Base-by-base conservation (phyloP, 495 filamentous ascomycete species). In the Lasiosphaeriaceae sp. region DNA sequence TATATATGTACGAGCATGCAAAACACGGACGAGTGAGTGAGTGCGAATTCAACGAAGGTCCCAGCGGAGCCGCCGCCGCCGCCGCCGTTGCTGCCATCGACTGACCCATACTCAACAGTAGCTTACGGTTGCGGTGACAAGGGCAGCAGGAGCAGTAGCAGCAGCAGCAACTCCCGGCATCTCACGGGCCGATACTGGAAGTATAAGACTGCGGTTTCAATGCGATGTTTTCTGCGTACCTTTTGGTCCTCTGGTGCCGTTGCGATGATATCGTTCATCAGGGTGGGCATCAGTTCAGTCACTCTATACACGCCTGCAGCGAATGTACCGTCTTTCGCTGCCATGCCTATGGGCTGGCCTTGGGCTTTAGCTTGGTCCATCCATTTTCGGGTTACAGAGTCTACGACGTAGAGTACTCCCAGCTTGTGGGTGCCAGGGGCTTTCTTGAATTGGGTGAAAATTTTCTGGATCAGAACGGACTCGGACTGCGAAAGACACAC, bases 331-430 rank as follows among this genome's bases (percentile, higher is more conserved):
- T 96, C 90, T 57, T 83, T 81, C 55, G 90, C 89, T 66, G 82
- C 77, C 63, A 80, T 82, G 68, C 86, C 89, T 66, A 91, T 79
- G 55, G 86, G 78, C 71, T 97, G 91, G 58, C 90, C 90, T 58
- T 86, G 81, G 62, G 85, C 84, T 73, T 90, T 92, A 60, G 94
- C 95, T 71, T 89, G 87, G 72, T 98, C 92, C 83, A 96, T 84
- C 92, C 95, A 98, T 76, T 92, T 90, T 75, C 94, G 89, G 71
- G 91, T 92, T 86, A 98, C 92, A 82, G 92, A 96, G 83, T 98
- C 95, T 95, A 98, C 90, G 78, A 97, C 92, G 86, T 98, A 98
- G 78, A 98, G 86, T 68, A 97, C 92, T 74, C 94, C 94, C 78
- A 98, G 80, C 78, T 98, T 98, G 83, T 97, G 92, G 69, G 92